Evolutionary conservation across 1,284 basidiomycete species (phyloP).

Genomic region (Pisolithus thermaeus): DNA sequence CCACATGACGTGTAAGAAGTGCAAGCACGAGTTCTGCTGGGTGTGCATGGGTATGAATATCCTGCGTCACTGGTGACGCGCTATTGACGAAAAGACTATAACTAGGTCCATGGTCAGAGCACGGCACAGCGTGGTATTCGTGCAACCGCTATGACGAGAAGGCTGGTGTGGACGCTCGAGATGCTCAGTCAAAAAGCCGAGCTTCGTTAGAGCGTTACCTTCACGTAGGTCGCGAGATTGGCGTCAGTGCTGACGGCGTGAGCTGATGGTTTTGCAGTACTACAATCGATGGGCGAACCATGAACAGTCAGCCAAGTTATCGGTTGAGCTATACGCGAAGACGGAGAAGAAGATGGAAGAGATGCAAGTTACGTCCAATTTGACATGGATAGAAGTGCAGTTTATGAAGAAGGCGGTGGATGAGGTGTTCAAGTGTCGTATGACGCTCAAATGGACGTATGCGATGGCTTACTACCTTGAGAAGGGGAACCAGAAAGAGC

Average conservation of each 20-base stretch:
- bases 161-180: slow-evolving; percentile 81
- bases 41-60: slow-evolving; percentile 63
- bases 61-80: neutral
- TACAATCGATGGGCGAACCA: slow-evolving; percentile 99
- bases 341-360: slow-evolving; percentile 99
- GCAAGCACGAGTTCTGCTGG: slow-evolving; percentile 87
- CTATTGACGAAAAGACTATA: slow-evolving; percentile 29
- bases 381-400: slow-evolving; percentile 99
- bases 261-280: slow-evolving; percentile 51
- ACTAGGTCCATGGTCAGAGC: slow-evolving; percentile 90
- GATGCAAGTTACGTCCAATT: slow-evolving; percentile 87
- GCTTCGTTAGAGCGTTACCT: slow-evolving; percentile 92
- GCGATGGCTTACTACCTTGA: slow-evolving; percentile 97
- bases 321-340: slow-evolving; percentile 85
- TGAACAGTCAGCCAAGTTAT: slow-evolving; percentile 95
- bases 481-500: slow-evolving; percentile 87
- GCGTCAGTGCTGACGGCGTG: neutral
- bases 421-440: slow-evolving; percentile 83
- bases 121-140: slow-evolving; percentile 96
- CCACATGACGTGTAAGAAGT: slow-evolving; percentile 99
- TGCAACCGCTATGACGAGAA: slow-evolving; percentile 98
- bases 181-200: slow-evolving; percentile 83
- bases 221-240: slow-evolving; percentile 57
- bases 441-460: slow-evolving; percentile 98
- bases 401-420: slow-evolving; percentile 98